phyloP scores from a whole-genome alignment of 1,284 basidiomycete genomes.

The Moesziomyces sp. region DNA sequence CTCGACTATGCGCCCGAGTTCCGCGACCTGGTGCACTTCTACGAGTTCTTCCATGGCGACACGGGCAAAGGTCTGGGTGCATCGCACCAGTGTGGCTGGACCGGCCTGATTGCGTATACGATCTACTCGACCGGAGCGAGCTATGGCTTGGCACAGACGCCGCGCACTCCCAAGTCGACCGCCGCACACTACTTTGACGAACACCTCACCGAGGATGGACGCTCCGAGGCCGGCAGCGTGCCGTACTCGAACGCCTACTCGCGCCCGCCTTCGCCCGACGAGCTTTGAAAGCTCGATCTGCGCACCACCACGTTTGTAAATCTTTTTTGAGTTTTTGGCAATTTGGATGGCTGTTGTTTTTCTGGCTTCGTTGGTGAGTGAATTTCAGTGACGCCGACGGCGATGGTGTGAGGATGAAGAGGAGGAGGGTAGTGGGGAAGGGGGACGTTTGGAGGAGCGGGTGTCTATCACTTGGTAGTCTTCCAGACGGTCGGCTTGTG shows the following conservation, averaged over 20 bases:
- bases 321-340: neutral
- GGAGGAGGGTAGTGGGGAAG: neutral
- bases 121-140: constrained; percentile 75
- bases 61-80: constrained; percentile 87
- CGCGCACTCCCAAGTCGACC: constrained; percentile 82
- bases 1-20: constrained; percentile 94
- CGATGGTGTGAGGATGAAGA: neutral
- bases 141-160: constrained; percentile 62
- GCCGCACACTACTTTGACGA: constrained; percentile 85
- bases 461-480: constrained; percentile 59
- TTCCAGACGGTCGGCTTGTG: constrained; percentile 26
- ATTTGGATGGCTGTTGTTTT: neutral
- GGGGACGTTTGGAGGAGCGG: constrained; percentile 11
- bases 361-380: constrained; percentile 6
- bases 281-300: constrained; percentile 37
- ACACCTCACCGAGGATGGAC: constrained; percentile 59
- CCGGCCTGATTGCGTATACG: constrained; percentile 60
- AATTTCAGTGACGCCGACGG: constrained; percentile 4
- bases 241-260: constrained; percentile 51
- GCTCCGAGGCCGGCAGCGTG: constrained; percentile 53
- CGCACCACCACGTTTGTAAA: neutral
- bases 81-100: constrained; percentile 97
- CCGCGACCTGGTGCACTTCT: constrained; percentile 94
- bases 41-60: constrained; percentile 97
- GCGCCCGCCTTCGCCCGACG: constrained; percentile 60